Evolutionary conservation across 768 basidiomycete species (phyloP), one percentile per base, ranked within the genome.

Genomic region (Lactarius hengduanensis): DNA sequence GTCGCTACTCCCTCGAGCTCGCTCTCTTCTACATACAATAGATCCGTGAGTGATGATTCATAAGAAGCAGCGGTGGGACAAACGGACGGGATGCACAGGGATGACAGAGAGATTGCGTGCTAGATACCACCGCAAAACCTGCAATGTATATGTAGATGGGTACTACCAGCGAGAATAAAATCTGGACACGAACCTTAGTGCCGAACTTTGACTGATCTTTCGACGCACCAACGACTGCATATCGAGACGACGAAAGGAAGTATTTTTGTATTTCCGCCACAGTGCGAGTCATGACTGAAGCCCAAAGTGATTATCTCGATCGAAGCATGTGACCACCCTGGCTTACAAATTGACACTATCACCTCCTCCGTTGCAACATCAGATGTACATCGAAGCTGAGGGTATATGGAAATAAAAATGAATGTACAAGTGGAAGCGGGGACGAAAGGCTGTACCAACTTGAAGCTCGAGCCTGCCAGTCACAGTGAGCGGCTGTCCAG

Each of bases 101-200:
- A 82, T 88, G 26, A 92, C 89, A 3, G 82, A 72, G 70, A 83
- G 81, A 63, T 77, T 73, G 63, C 87, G 84, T 3, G 71, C 76
- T 62, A 86, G 79, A 73, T 94, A 94, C 92, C 91, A 94, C 66
- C 85, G 83, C 58, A 92, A 78, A 54, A 93, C 84, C 91, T 92
- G 62, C 59, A n/a, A 54, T 59, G 47, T 57, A 43, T 1, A 15
- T 4, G 18, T 40, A 41, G n/a, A 65, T 66, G 22, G 47, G 13
- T 4, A n/a, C 22, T 1, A 32, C 20, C 11, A 28, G 28, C 10
- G 20, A 32, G 36, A 22, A 30, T 56, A 28, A 6, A 15, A 59
- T 45, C 20, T 28, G 28, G 57, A 4, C 30, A 32, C 75, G 40
- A 50, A 81, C 92, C 81, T 86, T 90, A 62, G 90, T 91, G 36